A percentile compares a stretch with the other conserved stretches of the same genome.
These are phyloP conservation scores for Astraeus odoratus DNA, from an alignment of 768 basidiomycete genomes.

Conservation along the genomic window DNA sequence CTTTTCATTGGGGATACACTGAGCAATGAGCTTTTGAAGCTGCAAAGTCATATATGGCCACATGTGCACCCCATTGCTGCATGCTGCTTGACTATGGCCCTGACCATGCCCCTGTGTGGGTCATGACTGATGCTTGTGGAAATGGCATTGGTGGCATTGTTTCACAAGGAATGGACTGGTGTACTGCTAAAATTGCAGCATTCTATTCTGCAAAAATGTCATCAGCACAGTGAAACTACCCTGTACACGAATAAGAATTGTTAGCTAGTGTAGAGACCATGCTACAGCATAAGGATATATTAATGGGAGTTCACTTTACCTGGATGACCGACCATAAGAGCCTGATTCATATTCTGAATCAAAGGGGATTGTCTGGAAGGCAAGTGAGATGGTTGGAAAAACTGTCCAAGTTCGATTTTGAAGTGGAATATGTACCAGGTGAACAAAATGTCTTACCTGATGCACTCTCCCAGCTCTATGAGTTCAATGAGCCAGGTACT, in stretches of 20 bases:
- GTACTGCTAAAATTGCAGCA: slow-evolving; percentile 12
- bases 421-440: slow-evolving; percentile 15
- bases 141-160: slow-evolving; percentile 15
- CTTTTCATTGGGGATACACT: slow-evolving; percentile 25
- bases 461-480: slow-evolving; percentile 23
- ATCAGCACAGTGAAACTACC: slow-evolving; percentile 26
- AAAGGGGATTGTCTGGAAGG: not conserved
- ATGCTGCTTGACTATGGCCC: slow-evolving; percentile 15
- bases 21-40: slow-evolving; percentile 28
- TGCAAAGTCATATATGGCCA: slow-evolving; percentile 13
- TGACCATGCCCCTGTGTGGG: slow-evolving; percentile 5
- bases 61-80: slow-evolving; percentile 16
- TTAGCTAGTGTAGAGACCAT: slow-evolving; percentile 26
- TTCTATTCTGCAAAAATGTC: slow-evolving; percentile 26
- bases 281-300: not conserved
- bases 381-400: not conserved
- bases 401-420: slow-evolving; percentile 23
- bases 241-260: slow-evolving; percentile 33
- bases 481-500: slow-evolving; percentile 19
- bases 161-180: slow-evolving; percentile 15
- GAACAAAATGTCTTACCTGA: slow-evolving; percentile 4
- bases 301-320: too few relatives aligned
- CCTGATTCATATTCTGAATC: not conserved
- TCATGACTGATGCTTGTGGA: slow-evolving; percentile 19
- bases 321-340: not conserved